Conservation (phyloP, 441 rosid species). For the Pelargonium citronellum region DNA sequence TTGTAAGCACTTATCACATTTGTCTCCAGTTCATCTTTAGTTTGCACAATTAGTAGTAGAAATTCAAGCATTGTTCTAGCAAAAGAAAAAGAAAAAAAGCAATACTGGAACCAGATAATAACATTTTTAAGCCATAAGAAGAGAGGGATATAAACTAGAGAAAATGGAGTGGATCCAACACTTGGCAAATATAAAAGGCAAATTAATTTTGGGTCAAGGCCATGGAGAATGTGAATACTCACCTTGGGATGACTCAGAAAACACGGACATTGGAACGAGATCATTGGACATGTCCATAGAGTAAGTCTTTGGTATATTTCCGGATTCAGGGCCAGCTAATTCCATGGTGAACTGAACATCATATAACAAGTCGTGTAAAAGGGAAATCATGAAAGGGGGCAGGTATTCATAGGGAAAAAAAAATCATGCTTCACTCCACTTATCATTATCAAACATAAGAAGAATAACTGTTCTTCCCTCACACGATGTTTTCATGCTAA, state of each 20-base stretch:
- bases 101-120: background rate
- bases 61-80: background rate
- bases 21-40: background rate
- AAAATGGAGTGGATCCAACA: background rate
- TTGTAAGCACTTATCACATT: background rate
- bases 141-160: background rate
- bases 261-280: slow-evolving; percentile 44
- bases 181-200: no score
- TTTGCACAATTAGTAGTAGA: background rate
- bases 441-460: background rate
- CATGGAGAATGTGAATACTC: background rate
- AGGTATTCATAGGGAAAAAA: background rate
- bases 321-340: slow-evolving; percentile 33
- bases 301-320: slow-evolving; percentile 38
- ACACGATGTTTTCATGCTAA: no score
- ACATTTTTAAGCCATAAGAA: background rate
- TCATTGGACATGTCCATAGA: slow-evolving; percentile 53
- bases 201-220: background rate
- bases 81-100: background rate
- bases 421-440: background rate
- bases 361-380: slow-evolving; percentile 2
- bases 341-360: slow-evolving; percentile 29
- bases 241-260: slow-evolving; percentile 46
- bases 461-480: no score
- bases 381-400: background rate